Percentiles rank a stretch among this genome's conserved stretches.
phyloP scores from a whole-genome alignment of 2,329 filamentous ascomycete genomes.

The Aureobasidium sp. region DNA sequence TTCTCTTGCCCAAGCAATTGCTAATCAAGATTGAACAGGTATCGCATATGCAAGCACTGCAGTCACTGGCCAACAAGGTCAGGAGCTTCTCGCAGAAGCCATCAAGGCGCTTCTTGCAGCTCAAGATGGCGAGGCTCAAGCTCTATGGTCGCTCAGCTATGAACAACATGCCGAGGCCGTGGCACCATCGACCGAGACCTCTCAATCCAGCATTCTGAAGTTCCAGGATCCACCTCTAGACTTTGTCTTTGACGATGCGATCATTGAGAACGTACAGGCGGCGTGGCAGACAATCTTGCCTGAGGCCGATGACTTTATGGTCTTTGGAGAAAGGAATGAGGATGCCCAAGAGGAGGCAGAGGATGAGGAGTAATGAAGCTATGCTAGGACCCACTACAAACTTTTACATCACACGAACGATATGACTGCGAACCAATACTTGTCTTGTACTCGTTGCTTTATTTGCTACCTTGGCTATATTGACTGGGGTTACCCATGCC shows the following conservation, averaged over 20 bases:
- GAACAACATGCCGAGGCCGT: conserved; percentile 33
- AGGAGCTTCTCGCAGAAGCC: conserved; percentile 30
- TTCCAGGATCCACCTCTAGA: conserved; percentile 55
- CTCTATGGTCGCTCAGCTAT: conserved; percentile 47
- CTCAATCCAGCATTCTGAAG: conserved; percentile 37
- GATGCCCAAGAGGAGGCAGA: conserved; percentile 48
- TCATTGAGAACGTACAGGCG: conserved; percentile 56
- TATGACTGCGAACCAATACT: neutral
- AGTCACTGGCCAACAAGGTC: conserved; percentile 26
- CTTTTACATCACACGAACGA: neutral
- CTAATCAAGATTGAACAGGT: conserved; percentile 39
- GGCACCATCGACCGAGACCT: conserved; percentile 15
- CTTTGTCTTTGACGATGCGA: conserved; percentile 64
- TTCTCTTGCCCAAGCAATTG: conserved; percentile 15
- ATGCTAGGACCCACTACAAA: neutral
- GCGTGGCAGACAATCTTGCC: conserved; percentile 59
- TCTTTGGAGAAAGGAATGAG: conserved; percentile 66
- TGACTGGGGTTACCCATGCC: neutral
- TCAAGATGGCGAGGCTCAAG: conserved; percentile 25
- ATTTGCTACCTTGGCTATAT: neutral
- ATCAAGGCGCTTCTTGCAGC: conserved; percentile 32
- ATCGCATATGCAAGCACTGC: conserved; percentile 48
- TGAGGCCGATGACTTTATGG: conserved; percentile 56
- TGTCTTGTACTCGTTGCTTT: neutral
- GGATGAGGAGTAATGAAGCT: conserved; percentile 9